Conservation (phyloP, 164 flowering plant genomes). For the Chloranthus sessilifolius region DNA sequence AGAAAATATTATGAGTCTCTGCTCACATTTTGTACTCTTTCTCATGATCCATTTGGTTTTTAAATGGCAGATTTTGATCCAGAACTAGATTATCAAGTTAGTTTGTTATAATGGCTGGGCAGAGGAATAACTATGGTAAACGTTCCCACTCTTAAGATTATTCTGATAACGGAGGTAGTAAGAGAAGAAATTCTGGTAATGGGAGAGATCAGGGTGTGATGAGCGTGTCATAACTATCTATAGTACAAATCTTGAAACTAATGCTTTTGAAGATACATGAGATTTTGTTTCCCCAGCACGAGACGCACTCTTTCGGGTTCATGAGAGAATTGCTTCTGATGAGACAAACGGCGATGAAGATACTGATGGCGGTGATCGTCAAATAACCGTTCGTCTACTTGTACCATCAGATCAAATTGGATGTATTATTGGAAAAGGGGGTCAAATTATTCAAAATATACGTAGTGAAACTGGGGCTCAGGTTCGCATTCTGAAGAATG, state of each 20-base stretch:
- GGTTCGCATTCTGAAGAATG: conserved; percentile 86
- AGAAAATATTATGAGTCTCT: too few relatives aligned
- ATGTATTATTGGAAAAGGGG: conserved; percentile 94
- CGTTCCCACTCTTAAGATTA: conserved; percentile 49
- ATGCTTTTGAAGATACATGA: conserved; percentile 49
- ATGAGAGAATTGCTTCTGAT: conserved; percentile 75
- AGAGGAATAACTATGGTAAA: conserved; percentile 43
- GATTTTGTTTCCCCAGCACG: conserved; percentile 68
- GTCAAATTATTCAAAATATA: conserved; percentile 80
- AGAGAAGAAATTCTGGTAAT: conserved; percentile 44
- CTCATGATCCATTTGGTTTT: too few relatives aligned
- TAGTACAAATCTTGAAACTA: conserved; percentile 68
- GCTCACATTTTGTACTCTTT: too few relatives aligned
- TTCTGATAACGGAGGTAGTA: conserved; percentile 37
- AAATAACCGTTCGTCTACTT: conserved; percentile 69
- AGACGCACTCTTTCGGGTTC: conserved; percentile 88
- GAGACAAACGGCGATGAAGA: conserved; percentile 47
- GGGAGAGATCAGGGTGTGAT: conserved; percentile 55
- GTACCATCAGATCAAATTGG: conserved; percentile 99
- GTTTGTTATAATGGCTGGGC: conserved; percentile 47
- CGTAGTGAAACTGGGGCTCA: conserved; percentile 90
- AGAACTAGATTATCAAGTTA: too few relatives aligned
- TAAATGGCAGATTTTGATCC: too few relatives aligned
- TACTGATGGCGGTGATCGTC: conserved; percentile 41
- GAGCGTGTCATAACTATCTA: conserved; percentile 91